Evolutionary conservation across 805 yeast species (phyloP), one percentile per base, ranked within the genome.

Genomic region (Komagataella pastoris): DNA sequence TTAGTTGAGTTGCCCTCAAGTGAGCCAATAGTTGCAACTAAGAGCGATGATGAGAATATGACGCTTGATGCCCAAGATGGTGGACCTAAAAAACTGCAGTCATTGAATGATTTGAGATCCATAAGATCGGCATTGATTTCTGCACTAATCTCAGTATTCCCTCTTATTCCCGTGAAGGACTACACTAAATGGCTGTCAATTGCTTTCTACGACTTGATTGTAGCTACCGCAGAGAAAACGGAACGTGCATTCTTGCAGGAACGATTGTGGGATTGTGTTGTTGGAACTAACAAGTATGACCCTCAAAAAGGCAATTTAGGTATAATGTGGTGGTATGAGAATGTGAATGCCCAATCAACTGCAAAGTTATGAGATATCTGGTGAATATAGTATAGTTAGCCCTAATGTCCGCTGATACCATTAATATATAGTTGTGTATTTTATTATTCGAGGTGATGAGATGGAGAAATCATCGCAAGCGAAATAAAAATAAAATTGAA

Each of bases 261-360:
- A 18, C 61, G 62, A 47, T 58, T 80, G 48, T 81, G 87, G 84
- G 72, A 70, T 46, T 65, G 73, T 24, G 61, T 83, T 8, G 51
- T 66, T 4, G 54, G 56, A 3, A 73, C 83, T 49, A 83, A 79
- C 56, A 81, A 77, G 53, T 67, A 77, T 51, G 83, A 79, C 56
- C 65, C 79, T 52, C 79, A 78, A 55, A 69, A 83, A 55, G 75
- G 80, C 4, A 76, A 73, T 47, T 51, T 77, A 46, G 85, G 79
- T 1, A 70, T 77, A 50, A 64, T 65, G 19, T 82, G 87, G 86
- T 82, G 87, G 87, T 82, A 80, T 60, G 73, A 71, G 21, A 59
- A 62, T 47, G 59, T 65, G 4, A 63, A 64, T 50, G 40, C 40
- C 40, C 40, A 30, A 30, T 30, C 40, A 30, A 30, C 14, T 1